These are phyloP conservation scores for Onygenales sp. DNA, from an alignment of 2,329 filamentous ascomycete species.

Conservation along the genomic window DNA sequence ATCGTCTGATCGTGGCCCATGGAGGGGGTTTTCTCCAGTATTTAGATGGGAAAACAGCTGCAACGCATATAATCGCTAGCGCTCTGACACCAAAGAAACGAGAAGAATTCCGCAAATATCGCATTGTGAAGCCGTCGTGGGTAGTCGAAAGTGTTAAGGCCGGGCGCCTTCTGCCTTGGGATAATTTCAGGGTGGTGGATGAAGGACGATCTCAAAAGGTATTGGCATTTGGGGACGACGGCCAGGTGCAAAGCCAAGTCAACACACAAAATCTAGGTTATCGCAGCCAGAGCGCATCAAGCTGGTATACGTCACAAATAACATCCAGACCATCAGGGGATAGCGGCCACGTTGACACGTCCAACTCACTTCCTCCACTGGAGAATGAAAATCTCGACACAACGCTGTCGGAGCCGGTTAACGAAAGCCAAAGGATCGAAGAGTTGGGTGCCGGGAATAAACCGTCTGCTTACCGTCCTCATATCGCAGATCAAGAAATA, in stretches of 20 bases:
- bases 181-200: constrained; percentile 71
- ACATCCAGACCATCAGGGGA: constrained; percentile 23
- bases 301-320: constrained; percentile 73
- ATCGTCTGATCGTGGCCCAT: constrained; percentile 78
- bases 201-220: constrained; percentile 76
- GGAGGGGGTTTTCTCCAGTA: constrained; percentile 96
- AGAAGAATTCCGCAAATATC: constrained; percentile 76
- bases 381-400: background rate
- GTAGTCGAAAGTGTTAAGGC: constrained; percentile 79
- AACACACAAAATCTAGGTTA: constrained; percentile 58
- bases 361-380: background rate
- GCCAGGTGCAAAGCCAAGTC: constrained; percentile 57
- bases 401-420: background rate
- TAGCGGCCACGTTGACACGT: background rate
- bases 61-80: constrained; percentile 91
- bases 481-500: too few species aligned
- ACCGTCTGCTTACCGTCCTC: background rate
- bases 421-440: background rate
- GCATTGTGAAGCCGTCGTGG: constrained; percentile 92
- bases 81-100: constrained; percentile 85
- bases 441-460: background rate
- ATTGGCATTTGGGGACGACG: constrained; percentile 50
- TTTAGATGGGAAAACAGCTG: constrained; percentile 84
- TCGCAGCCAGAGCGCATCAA: constrained; percentile 67
- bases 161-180: constrained; percentile 76